Base-by-base conservation (phyloP, 768 basidiomycete species). In the Coprinellus aureogranulatus region DNA sequence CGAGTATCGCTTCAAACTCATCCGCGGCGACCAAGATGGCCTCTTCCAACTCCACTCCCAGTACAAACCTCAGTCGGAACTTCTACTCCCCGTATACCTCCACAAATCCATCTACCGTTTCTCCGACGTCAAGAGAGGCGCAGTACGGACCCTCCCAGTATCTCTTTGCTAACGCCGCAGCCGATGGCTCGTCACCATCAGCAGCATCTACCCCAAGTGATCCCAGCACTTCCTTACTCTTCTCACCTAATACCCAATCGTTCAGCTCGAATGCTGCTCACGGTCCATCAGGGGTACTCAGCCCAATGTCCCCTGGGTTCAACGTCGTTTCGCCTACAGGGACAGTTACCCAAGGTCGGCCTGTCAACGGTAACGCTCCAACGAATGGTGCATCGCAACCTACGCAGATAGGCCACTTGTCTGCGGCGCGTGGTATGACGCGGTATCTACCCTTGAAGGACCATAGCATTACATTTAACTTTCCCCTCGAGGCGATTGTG, bases 381-480 rank as follows among this genome's bases (percentile, higher is more conserved):
- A 9, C 25, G 20, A 10, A 10, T 52, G 50, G 50, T 3, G 4
- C 31, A 10, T 11, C 46, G 4, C 46, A 48, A 18, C 42, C 16
- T n/a, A 10, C 10, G 46, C 50, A 52, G 18, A 25, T 28, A 11
- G 44, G 40, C 18, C 22, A 53, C 5, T 14, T 53, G 37, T 53
- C 57, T 27, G 41, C 57, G 45, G 73, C 83, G 9, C 82, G 82
- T 30, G 89, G 89, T 22, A 77, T 78, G 55, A 91, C 90, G 0
- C 68, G 75, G 0, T 89, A 81, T 63, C 71, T 80, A 28, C 77
- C 75, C 31, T 79, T 92, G 28, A 79, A 77, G 65, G 86, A 87
- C 28, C 89, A 92, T 64, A 78, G 77, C 8, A 83, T 87, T 12
- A 67, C 69, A 10, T 92, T 88, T 87, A 79, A 81, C 5, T 78